Base-by-base conservation (phyloP, 176 grass and related monocot species). In the Oryza brachyantha region DNA sequence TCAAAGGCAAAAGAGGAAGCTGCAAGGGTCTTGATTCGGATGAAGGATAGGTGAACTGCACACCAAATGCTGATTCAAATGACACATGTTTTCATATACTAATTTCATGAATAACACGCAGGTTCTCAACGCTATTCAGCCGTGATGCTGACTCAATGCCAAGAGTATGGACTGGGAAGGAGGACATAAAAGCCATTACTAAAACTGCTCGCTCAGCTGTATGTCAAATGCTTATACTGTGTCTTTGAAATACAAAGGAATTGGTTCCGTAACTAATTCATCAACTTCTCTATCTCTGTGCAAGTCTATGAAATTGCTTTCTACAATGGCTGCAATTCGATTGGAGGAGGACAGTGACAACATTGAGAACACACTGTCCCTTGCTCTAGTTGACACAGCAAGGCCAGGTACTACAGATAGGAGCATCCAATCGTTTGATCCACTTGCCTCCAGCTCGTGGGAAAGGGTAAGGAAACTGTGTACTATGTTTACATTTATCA, bases 241-340 rank as follows among this genome's bases (percentile, higher is more conserved):
- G 48, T 70, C 54, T 42, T 55, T 26, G 39, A 39, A 64, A 48
- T 24, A 26, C 13, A 29, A 29, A 75, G 31, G 17, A 62, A 75
- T 69, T 80, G 22, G 66, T 58, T 69, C 84, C 32, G 7, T 17
- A 65, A 29, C 65, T 72, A 59, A 70, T 60, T 22, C 52, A 57
- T 10, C n/a, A 24, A 31, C 26, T 63, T 79, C 37, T 74, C 29
- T n/a, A 52, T 29, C 62, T 60, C 71, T 85, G 55, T 39, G 4
- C 10, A 83, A 99, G 96, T 99, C 96, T 45, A 82, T 99, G 96
- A 99, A 99, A 79, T 89, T 99, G 73, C 88, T 99, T 50, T 99
- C 96, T 78, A 93, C 91, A 71, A 73, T 99, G 81, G 88, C 92
- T 79, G 96, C 81, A 76, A 86, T 99, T 89, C 90, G 96, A 25